Conservation (phyloP, 108 stramenopile genomes). For the Nitzschia palea region DNA sequence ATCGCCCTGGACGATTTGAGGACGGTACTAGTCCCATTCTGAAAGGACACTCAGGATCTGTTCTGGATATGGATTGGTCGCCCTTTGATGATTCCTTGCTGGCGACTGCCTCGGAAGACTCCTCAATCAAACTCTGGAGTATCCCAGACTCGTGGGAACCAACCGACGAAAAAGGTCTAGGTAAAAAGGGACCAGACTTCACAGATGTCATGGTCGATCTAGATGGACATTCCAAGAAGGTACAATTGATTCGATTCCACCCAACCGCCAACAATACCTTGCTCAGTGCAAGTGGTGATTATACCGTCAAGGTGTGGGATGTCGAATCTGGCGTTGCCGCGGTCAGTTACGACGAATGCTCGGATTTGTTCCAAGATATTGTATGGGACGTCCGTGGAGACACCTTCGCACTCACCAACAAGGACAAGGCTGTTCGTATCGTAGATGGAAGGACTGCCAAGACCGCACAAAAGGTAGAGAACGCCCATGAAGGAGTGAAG, state of each 20-base stretch:
- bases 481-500: slow-evolving; percentile 94
- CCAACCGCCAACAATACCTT: slow-evolving; percentile 93
- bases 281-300: slow-evolving; percentile 79
- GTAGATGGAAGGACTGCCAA: slow-evolving; percentile 81
- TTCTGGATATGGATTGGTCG: slow-evolving; percentile 97
- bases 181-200: slow-evolving; percentile 75
- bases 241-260: slow-evolving; percentile 91
- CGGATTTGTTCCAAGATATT: slow-evolving; percentile 95
- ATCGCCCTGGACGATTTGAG: slow-evolving; percentile 86
- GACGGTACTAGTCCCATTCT: slow-evolving; percentile 73
- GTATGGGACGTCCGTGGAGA: slow-evolving; percentile 94
- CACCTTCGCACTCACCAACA: slow-evolving; percentile 85
- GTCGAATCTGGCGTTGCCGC: slow-evolving; percentile 80
- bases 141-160: slow-evolving; percentile 94
- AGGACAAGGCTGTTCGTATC: slow-evolving; percentile 95
- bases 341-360: slow-evolving; percentile 52
- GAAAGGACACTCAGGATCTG: slow-evolving; percentile 90
- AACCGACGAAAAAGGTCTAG: slow-evolving; percentile 86
- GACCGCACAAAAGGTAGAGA: slow-evolving; percentile 46
- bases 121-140: slow-evolving; percentile 95
- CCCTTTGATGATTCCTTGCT: slow-evolving; percentile 95
- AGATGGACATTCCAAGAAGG: slow-evolving; percentile 91
- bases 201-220: slow-evolving; percentile 88
- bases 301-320: slow-evolving; percentile 97
- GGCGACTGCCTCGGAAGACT: slow-evolving; percentile 92